These are phyloP conservation scores for Amylocystis lapponica DNA, from an alignment of 768 basidiomycete genomes.

Conservation along the genomic window DNA sequence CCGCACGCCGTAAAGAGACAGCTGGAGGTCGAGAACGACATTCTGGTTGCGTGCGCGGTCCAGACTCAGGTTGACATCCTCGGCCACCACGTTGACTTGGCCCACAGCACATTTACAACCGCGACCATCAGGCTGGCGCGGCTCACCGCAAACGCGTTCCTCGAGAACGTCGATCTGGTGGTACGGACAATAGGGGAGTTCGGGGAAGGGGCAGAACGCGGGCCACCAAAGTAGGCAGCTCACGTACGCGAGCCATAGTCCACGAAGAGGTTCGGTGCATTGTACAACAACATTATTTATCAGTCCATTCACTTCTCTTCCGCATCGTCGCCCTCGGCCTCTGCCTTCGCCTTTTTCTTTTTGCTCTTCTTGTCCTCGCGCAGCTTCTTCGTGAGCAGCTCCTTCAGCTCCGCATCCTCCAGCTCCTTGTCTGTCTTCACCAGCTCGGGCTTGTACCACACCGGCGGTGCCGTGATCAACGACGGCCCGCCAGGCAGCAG, in stretches of 20 bases:
- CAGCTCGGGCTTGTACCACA: conserved; percentile 92
- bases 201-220: conserved; percentile 53
- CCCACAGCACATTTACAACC: conserved; percentile 60
- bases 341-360: conserved; percentile 70
- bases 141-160: conserved; percentile 76
- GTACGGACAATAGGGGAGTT: conserved; percentile 79
- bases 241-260: conserved; percentile 7
- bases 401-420: conserved; percentile 82
- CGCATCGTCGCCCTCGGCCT: conserved; percentile 43
- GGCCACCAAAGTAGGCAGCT: conserved; percentile 8
- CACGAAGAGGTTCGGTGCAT: conserved; percentile 3
- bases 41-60: conserved; percentile 72
- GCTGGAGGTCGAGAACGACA: conserved; percentile 59
- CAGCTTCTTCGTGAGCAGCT: conserved; percentile 68
- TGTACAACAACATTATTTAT: conserved; percentile 10
- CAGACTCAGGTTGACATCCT: background rate
- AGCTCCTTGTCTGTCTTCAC: conserved; percentile 87
- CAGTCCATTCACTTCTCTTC: conserved; percentile 19
- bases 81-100: background rate
- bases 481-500: conserved; percentile 85
- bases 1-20: conserved; percentile 71
- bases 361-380: conserved; percentile 90
- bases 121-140: conserved; percentile 83
- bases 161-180: conserved; percentile 86
- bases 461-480: conserved; percentile 80